Base-by-base conservation (phyloP, 139 green algal genomes). In the Chlamydomonas sp. region DNA sequence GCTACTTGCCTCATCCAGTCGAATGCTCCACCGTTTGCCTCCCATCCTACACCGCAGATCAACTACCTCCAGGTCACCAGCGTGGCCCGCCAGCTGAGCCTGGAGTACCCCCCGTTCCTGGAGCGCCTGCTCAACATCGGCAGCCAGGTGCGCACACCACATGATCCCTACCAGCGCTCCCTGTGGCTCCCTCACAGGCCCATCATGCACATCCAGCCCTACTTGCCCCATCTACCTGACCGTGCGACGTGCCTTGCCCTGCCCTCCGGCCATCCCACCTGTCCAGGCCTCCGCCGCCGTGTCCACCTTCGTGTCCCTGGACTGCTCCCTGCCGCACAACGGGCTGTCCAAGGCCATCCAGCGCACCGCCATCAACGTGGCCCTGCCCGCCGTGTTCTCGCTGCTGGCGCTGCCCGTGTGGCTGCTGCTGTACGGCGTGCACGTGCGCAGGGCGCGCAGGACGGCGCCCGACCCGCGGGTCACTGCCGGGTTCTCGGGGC, bases 261-360 rank as follows among this genome's bases (percentile, higher is more conserved):
- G 61, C 68, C 68, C 69, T 12, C 80, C 1, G 49, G 58, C 5
- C 57, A 15, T 0, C 68, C 16, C 17, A 17, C 83, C 18, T 10
- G 20, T 57, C 4, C 83, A 88, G 83, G 75, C 75, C 63, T 88
- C 75, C 63, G 77, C 74, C 58, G 84, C 84, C 17, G 74, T 83
- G 57, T 67, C 63, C 84, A 78, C 75, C 17, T 71, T 83, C 4
- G 84, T 88, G 18, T 88, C 84, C n/a, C 68, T 88, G 61, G 84
- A 88, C 84, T 88, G 84, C 84, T 82, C 72, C n/a, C 76, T 88
- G 20, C 63, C 84, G 15, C 4, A 60, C 63, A 77, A 78, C 84
- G 62, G 62, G n/a, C 59, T 83, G 12, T 78, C 75, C 64, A 83
- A 83, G 76, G 84, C 84, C 17, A 62, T 88, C 10, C 84, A 83